Base-by-base conservation (phyloP, 2,329 filamentous ascomycete species). In the Exophiala aquamarina region DNA sequence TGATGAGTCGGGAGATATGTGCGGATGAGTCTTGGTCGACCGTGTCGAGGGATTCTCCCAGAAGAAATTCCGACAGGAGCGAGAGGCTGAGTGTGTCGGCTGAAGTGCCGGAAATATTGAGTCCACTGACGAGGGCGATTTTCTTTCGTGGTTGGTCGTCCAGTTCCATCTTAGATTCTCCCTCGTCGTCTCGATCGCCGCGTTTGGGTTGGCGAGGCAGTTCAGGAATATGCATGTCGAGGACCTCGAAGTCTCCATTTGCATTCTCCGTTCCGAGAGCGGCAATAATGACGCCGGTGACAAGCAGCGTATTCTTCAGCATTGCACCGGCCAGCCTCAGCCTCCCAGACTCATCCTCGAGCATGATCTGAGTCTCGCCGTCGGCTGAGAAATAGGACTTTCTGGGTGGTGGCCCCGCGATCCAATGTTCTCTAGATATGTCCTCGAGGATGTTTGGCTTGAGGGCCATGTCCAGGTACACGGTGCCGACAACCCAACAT, bases 371-470 rank as follows among this genome's bases (percentile, higher is more conserved):
- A 39, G 89, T 81, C 41, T 85, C 78, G 47, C 72, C 69, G 52
- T 82, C 75, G 8, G 78, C 70, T 28, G 80, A 82, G 56, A 83
- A 79, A 69, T 95, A 96, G 58, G 89, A 93, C 55, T 85, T 77
- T 50, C 84, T 79, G 6, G 83, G 79, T 11, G 87, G 82, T 7
- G 91, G 90, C 1, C 87, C 89, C 1, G 88, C 85, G 49, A 95
- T 89, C 85, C 89, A 96, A 64, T 91, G 87, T 86, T 96, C 92
- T 69, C 94, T 95, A 32, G 88, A 86, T 33, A 98, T 87, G 60
- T 98, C 93, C 50, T 96, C 91, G 26, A 98, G 73, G 65, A 98
- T 92, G 63, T 94, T 95, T 1, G 94, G 93, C 71, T 98, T 98
- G 61, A 96, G 69, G 2, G 87, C 82, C 89, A 98, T 91, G 55